These are phyloP conservation scores for Dryas drummondii DNA, from an alignment of 306 rosid genomes.

Conservation along the genomic window DNA sequence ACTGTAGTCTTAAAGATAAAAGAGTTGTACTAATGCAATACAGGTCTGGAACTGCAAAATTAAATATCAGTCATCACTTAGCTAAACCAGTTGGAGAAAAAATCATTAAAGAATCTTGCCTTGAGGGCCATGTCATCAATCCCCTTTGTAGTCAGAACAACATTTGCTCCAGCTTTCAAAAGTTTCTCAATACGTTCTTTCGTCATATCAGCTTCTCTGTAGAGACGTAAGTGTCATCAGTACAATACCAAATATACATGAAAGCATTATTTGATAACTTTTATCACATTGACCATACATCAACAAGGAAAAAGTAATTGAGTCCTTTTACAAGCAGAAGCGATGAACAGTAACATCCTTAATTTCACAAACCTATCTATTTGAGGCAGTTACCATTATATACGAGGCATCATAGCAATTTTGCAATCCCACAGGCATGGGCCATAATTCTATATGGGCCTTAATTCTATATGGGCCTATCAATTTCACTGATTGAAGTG, in stretches of 20 bases:
- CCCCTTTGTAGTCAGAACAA: slow-evolving; percentile 92
- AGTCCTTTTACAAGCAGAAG: background rate
- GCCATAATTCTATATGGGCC: background rate
- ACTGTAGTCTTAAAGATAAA: background rate
- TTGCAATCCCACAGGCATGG: background rate
- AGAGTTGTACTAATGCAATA: background rate
- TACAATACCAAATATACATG: background rate
- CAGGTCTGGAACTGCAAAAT: background rate
- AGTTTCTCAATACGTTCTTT: slow-evolving; percentile 92
- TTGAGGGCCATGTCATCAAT: slow-evolving; percentile 99
- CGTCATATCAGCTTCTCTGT: slow-evolving; percentile 94
- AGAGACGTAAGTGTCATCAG: background rate
- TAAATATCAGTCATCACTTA: background rate
- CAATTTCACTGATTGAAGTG: background rate
- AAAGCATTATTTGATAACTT: background rate
- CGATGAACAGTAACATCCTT: slow-evolving; percentile 1
- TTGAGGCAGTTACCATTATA: background rate
- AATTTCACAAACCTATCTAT: background rate
- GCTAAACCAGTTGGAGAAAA: slow-evolving; percentile 16
- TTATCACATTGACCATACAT: no score
- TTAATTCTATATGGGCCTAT: slow-evolving; percentile 4
- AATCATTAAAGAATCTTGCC: slow-evolving; percentile 39
- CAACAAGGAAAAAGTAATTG: no score
- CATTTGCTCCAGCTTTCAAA: slow-evolving; percentile 94
- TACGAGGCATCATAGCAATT: background rate